Base-by-base conservation (phyloP, 768 basidiomycete species). In the Harrya chromipes region DNA sequence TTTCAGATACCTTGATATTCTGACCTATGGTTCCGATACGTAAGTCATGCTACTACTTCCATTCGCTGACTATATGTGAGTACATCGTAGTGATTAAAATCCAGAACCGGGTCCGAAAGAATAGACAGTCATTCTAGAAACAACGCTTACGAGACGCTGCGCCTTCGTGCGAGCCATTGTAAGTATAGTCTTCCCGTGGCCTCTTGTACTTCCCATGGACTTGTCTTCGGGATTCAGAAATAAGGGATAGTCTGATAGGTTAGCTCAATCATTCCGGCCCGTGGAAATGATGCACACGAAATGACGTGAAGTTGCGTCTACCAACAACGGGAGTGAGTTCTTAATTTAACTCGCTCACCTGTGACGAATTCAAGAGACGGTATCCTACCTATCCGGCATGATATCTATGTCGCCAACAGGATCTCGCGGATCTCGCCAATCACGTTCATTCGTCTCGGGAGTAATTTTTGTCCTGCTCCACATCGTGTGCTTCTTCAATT, bases 381-480 rank as follows among this genome's bases (percentile, higher is more conserved):
- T 29, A 33, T 33, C 33, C 33, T 33, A 29, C 29, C 11, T 13
- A 29, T 29, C 29, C 29, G 12, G 11, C 2, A 13, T 2, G 12
- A 29, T 29, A 16, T 14, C 5, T 16, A 31, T 31, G 33, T 29
- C 24, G 4, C 16, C 12, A 11, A 6, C 24, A 29, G 5, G n/a
- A 19, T 17, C 6, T 17, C 31, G 26, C 7, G 39, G 23, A 44
- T 16, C 14, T 23, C 33, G 13, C 16, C 16, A 4, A 38, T 44
- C 21, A 31, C 24, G 19, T 37, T 20, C 13, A 23, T 39, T 46
- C 36, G 24, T 29, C 26, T 33, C 43, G 34, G 21, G n/a, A 42
- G 20, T 20, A 35, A 47, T n/a, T 12, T 33, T 31, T 21, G 4
- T 37, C 40, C 35, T 31, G 48, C 54, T 61, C 56, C 56, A 54